Evolutionary conservation across 352 stramenopile species (phyloP).

Genomic region (Discostella stelligera): DNA sequence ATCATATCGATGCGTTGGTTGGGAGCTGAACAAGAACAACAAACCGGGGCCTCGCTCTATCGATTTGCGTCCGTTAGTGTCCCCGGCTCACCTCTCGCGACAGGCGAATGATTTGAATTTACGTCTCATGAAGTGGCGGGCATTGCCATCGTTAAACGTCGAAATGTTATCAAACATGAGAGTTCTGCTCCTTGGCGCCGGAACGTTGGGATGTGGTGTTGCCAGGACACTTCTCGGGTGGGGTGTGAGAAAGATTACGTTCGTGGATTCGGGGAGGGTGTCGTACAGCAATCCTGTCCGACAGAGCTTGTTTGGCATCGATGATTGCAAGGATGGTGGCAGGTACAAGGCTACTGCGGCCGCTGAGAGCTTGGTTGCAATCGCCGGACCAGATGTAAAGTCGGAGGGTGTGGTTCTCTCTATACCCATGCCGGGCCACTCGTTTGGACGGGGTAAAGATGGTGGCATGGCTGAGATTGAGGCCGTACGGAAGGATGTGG

Average conservation of each 20-base stretch:
- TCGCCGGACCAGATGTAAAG: constrained; percentile 87
- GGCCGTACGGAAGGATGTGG: constrained; percentile 82
- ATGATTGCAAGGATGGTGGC: constrained; percentile 87
- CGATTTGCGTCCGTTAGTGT: constrained; percentile 67
- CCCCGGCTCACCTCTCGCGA: constrained; percentile 85
- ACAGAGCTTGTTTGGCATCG: constrained; percentile 93
- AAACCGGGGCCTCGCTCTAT: constrained; percentile 72
- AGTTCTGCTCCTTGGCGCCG: constrained; percentile 91
- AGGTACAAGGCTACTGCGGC: constrained; percentile 93
- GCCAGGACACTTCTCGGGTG: constrained; percentile 93
- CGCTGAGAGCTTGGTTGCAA: constrained; percentile 88
- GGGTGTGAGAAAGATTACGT: constrained; percentile 95
- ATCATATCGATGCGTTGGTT: constrained; percentile 62
- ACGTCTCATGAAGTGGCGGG: constrained; percentile 98
- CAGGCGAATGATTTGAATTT: constrained; percentile 98
- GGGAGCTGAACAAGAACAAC: constrained; percentile 70
- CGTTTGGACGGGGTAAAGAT: constrained; percentile 56
- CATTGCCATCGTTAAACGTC: constrained; percentile 92
- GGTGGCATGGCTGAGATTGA: constrained; percentile 52
- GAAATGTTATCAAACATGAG: constrained; percentile 88
- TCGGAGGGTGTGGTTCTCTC: constrained; percentile 87
- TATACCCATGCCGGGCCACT: constrained; percentile 98
- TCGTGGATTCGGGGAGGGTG: constrained; percentile 96
- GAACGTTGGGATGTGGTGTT: constrained; percentile 96
- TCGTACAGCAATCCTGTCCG: constrained; percentile 97